Evolutionary conservation across 2,329 filamentous ascomycete species (phyloP).

Genomic region (Colletotrichum australisinense): DNA sequence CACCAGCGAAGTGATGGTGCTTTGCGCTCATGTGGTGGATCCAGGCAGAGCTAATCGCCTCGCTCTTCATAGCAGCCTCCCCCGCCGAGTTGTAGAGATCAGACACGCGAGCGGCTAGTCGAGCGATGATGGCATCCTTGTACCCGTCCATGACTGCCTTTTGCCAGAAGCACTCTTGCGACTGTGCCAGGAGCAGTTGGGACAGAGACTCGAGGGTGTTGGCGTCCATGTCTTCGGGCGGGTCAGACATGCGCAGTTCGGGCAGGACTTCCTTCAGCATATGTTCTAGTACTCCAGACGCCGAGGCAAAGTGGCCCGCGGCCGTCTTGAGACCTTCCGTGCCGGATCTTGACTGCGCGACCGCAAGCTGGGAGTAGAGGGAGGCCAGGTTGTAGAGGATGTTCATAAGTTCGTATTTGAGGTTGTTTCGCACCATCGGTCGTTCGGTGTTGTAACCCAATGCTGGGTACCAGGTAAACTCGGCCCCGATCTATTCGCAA

Average conservation of each 20-base stretch:
- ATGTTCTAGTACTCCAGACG: slow-evolving; percentile 85
- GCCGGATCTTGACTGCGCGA: slow-evolving; percentile 80
- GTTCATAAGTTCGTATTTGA: slow-evolving; percentile 89
- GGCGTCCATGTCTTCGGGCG: slow-evolving; percentile 95
- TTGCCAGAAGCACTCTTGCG: slow-evolving; percentile 98
- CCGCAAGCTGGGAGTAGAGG: slow-evolving; percentile 92
- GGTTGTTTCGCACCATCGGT: slow-evolving; percentile 74
- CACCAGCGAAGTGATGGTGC: slow-evolving; percentile 95
- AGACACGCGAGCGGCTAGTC: slow-evolving; percentile 88
- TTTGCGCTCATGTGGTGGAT: slow-evolving; percentile 98
- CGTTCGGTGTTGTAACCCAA: slow-evolving; percentile 88
- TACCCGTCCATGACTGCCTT: slow-evolving; percentile 95
- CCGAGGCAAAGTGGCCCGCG: slow-evolving; percentile 88
- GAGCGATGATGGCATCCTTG: slow-evolving; percentile 92
- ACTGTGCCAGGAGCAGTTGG: slow-evolving; percentile 88
- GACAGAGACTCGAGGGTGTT: slow-evolving; percentile 86
- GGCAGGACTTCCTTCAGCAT: slow-evolving; percentile 82
- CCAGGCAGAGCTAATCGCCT: slow-evolving; percentile 92
- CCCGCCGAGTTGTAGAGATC: slow-evolving; percentile 89
- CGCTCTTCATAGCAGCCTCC: slow-evolving; percentile 88
- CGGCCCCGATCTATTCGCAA: slow-evolving; percentile 79
- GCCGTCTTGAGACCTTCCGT: slow-evolving; percentile 88
- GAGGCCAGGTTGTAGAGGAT: slow-evolving; percentile 93
- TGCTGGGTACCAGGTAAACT: slow-evolving; percentile 96
- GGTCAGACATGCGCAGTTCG: slow-evolving; percentile 82